Base-by-base conservation (phyloP, 1,284 basidiomycete species). In the Mycena sp. region DNA sequence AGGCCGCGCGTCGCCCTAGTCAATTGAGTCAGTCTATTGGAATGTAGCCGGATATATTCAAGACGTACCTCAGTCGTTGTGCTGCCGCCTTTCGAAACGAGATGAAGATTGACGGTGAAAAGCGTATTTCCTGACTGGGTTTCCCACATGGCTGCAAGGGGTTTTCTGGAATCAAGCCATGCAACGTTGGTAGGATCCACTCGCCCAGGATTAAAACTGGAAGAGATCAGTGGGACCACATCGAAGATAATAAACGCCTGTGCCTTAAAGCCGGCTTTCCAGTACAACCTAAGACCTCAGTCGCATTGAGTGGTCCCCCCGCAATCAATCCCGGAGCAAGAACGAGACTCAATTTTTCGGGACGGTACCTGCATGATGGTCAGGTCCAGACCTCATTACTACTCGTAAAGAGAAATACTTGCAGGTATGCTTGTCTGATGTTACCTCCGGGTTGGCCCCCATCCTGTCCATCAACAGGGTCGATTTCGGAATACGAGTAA, bases 401-500 rank as follows among this genome's bases (percentile, higher is more conserved):
- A 38, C 40, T 19, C 25, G 38, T 29, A 61, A 21, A 23, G 25
- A 38, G 38, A 28, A 45, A 28, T n/a, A 60, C 77, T 65, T 67
- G 86, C 82, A 88, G 68, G 69, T 83, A 88, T 4, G 83, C 87
- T 43, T 83, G 81, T 30, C 87, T 80, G 60, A 90, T 90, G 67
- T 90, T 90, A 35, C 87, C 87, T 19, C 88, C 87, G 14, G 85
- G 84, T 62, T 83, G 72, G 9, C 62, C 88, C n/a, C 88, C 88
- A 68, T 89, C 88, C 72, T 83, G 72, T 26, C 79, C 80, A 65
- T 89, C 77, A 23, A 83, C 76, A 4, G 87, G 87, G 35, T 79
- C 77, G 53, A 89, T 81, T 55, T 84, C 80, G 23, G 84, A 70
- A 64, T 80, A 87, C 6, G 75, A 71, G 69, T 89, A 90, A 3